phyloP scores from a whole-genome alignment of 176 grass and related monocot species.

The Saccharum officinarum region DNA sequence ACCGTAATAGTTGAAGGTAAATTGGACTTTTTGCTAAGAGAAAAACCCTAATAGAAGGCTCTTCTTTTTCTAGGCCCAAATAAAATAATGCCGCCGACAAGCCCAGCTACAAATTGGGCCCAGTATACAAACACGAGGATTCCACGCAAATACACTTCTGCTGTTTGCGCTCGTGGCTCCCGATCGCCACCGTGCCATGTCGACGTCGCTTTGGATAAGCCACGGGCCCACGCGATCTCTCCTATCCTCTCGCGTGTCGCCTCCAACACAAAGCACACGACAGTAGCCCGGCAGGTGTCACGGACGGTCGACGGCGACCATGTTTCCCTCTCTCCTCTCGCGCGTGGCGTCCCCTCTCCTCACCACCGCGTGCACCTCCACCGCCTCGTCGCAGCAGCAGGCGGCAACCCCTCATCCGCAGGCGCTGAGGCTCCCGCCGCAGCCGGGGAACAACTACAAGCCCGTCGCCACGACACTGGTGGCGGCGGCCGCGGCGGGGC shows the following conservation, averaged over 20 bases:
- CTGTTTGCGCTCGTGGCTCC: no score
- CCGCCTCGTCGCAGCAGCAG: conserved; percentile 11
- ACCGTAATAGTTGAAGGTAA: no score
- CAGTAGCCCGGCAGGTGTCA: neutral
- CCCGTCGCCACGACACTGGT: conserved; percentile 42
- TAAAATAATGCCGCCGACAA: no score
- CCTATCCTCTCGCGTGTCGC: conserved; percentile 12
- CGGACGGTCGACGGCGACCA: conserved; percentile 28
- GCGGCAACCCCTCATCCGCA: neutral
- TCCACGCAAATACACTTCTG: no score
- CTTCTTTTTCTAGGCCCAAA: no score
- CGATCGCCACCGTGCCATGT: neutral
- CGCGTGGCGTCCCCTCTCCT: conserved; percentile 36
- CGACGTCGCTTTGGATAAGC: conserved; percentile 39
- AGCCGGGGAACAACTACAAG: neutral
- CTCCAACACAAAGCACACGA: conserved; percentile 4
- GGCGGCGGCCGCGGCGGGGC: conserved; percentile 45
- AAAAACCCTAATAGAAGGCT: no score
- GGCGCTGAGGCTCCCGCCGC: neutral
- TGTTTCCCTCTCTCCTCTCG: conserved; percentile 45
- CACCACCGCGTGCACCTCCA: conserved; percentile 28
- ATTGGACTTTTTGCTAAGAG: no score
- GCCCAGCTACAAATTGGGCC: no score
- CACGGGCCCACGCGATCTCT: conserved; percentile 35
- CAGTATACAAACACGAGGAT: no score